A percentile compares a stretch with the other conserved stretches of the same genome.
Conservation (phyloP, 352 stramenopile species). For the Phytophthora idaei region DNA sequence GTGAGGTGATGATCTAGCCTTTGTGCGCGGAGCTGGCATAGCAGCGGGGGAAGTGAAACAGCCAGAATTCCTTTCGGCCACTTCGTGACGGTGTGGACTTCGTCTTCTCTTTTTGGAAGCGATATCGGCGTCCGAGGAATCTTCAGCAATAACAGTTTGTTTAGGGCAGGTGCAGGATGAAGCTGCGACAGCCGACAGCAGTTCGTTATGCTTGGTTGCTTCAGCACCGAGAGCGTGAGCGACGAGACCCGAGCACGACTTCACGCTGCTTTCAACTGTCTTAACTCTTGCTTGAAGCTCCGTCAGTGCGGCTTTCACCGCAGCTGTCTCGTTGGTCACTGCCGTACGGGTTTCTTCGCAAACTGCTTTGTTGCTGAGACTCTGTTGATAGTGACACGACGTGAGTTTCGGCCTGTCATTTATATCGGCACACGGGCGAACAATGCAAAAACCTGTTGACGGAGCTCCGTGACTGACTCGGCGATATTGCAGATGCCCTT, state of each 20-base stretch:
- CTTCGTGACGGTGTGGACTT: not conserved
- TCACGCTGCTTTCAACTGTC: conserved; percentile 30
- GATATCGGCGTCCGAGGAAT: not conserved
- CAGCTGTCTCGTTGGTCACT: conserved; percentile 17
- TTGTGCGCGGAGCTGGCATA: not conserved
- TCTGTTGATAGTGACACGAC: conserved; percentile 15
- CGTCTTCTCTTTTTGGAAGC: conserved; percentile 24
- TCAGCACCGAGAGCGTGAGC: conserved; percentile 15
- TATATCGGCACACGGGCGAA: not conserved
- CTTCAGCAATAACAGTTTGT: not conserved
- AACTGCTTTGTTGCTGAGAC: conserved; percentile 14
- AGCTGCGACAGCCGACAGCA: conserved; percentile 29
- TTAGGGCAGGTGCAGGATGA: conserved; percentile 30
- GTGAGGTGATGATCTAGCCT: conserved; percentile 1
- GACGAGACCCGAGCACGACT: conserved; percentile 27
- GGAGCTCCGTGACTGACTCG: conserved; percentile 30
- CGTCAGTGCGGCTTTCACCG: conserved; percentile 26
- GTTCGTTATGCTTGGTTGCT: conserved; percentile 20
- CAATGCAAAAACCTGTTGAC: conserved; percentile 34
- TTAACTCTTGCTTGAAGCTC: conserved; percentile 27
- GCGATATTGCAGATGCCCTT: conserved; percentile 21
- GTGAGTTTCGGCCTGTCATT: conserved; percentile 16
- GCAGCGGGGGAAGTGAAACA: conserved; percentile 1
- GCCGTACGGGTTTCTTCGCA: conserved; percentile 19
- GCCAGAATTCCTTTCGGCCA: not conserved